Percentiles rank a stretch among this genome's conserved stretches.
phyloP scores from a whole-genome alignment of 768 basidiomycete species.

The Boletus reticuloceps region DNA sequence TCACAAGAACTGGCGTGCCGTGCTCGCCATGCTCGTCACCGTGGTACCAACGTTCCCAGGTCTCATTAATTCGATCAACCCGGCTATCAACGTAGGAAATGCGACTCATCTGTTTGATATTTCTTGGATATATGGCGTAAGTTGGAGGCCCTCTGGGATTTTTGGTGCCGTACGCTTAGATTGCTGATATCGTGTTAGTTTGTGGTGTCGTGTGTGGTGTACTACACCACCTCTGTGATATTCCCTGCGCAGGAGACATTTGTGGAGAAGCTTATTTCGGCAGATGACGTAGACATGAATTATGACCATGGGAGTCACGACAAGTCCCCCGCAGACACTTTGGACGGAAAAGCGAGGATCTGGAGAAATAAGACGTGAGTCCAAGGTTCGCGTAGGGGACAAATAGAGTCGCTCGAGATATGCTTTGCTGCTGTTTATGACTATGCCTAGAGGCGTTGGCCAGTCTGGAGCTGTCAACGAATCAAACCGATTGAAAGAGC shows the following conservation, averaged over 20 bases:
- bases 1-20: slow-evolving; percentile 77
- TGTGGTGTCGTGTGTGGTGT: slow-evolving; percentile 26
- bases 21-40: slow-evolving; percentile 60
- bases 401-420: no score
- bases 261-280: slow-evolving; percentile 27
- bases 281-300: slow-evolving; percentile 18
- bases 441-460: no score
- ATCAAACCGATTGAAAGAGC: no score
- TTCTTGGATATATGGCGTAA: slow-evolving; percentile 75
- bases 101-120: slow-evolving; percentile 61
- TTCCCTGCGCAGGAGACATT: slow-evolving; percentile 32
- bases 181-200: slow-evolving; percentile 15
- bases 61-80: slow-evolving; percentile 71
- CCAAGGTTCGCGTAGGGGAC: not conserved
- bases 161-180: not conserved
- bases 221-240: slow-evolving; percentile 28
- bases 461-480: no score
- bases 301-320: not conserved
- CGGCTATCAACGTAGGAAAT: slow-evolving; percentile 60
- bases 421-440: no score
- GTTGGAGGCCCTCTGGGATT: slow-evolving; percentile 21
- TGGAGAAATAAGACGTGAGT: not conserved
- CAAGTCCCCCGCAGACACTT: not conserved
- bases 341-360: not conserved
- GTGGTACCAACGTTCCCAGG: slow-evolving; percentile 76